phyloP scores from a whole-genome alignment of 495 filamentous ascomycete species.

The Trichoderma orchidacearum region DNA sequence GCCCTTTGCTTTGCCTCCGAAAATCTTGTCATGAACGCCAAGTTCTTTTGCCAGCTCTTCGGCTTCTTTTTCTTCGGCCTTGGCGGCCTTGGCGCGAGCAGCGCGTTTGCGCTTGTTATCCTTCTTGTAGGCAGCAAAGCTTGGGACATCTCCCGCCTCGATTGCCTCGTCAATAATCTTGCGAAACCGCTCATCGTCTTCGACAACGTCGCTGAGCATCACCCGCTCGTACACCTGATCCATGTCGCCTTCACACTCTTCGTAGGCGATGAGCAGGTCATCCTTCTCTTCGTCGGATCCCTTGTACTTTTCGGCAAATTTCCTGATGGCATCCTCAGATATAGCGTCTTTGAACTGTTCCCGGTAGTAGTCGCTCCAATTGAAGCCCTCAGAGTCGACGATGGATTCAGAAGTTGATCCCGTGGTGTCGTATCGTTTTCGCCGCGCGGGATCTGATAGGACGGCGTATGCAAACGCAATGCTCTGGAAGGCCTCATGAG shows the following conservation, averaged over 20 bases:
- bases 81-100: conserved; percentile 45
- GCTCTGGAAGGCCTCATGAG: conserved; percentile 69
- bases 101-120: conserved; percentile 54
- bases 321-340: conserved; percentile 51
- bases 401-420: conserved; percentile 71
- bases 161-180: conserved; percentile 75
- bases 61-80: conserved; percentile 55
- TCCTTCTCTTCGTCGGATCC: conserved; percentile 70
- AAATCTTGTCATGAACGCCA: conserved; percentile 48
- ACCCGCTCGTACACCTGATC: conserved; percentile 62
- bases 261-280: conserved; percentile 66
- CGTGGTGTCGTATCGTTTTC: conserved; percentile 75
- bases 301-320: conserved; percentile 66
- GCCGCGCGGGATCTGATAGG: conserved; percentile 64
- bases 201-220: conserved; percentile 71
- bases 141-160: conserved; percentile 44
- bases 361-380: conserved; percentile 80
- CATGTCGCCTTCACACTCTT: conserved; percentile 55
- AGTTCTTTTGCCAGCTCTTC: conserved; percentile 58
- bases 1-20: conserved; percentile 23
- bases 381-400: conserved; percentile 61
- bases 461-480: conserved; percentile 91
- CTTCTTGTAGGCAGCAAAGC: conserved; percentile 52
- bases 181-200: conserved; percentile 79
- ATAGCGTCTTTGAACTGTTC: conserved; percentile 65